phyloP scores from a whole-genome alignment of 2,329 filamentous ascomycete genomes.

The Ophidiomyces ophidiicola region DNA sequence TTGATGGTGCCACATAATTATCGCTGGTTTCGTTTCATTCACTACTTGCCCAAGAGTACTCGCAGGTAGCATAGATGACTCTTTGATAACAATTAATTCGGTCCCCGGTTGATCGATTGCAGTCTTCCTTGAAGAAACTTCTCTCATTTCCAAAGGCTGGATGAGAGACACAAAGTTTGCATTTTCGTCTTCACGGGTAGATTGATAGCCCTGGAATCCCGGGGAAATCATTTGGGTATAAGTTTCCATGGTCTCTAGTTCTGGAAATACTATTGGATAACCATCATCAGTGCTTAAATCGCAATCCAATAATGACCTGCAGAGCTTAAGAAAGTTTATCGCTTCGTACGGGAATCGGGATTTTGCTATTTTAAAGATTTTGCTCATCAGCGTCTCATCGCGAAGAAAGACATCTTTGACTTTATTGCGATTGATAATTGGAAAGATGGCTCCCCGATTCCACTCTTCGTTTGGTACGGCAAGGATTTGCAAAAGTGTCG shows the following conservation, averaged over 20 bases:
- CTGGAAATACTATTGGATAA: constrained; percentile 44
- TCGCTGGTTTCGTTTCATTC: constrained; percentile 62
- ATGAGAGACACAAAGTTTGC: constrained; percentile 61
- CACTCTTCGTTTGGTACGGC: constrained; percentile 29
- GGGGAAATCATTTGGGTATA: constrained; percentile 67
- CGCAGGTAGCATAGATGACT: constrained; percentile 28
- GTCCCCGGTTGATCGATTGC: constrained; percentile 3
- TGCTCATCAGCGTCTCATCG: constrained; percentile 45
- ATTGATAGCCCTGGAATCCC: constrained; percentile 60
- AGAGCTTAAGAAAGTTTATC: constrained; percentile 61
- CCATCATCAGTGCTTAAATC: constrained; percentile 37
- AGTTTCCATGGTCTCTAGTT: constrained; percentile 56
- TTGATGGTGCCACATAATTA: constrained; percentile 59
- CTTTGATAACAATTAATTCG: constrained; percentile 27
- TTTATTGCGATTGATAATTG: constrained; percentile 20
- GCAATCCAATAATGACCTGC: constrained; percentile 48
- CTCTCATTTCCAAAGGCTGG: constrained; percentile 42
- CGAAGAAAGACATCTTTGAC: constrained; percentile 44
- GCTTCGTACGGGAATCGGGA: constrained; percentile 79
- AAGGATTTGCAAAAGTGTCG: constrained; percentile 53
- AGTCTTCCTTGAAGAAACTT: constrained; percentile 17
- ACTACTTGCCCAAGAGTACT: constrained; percentile 48
- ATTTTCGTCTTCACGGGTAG: constrained; percentile 75
- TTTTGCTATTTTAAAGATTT: constrained; percentile 55
- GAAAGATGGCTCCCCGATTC: constrained; percentile 15